Percentiles rank a stretch among this genome's conserved stretches.
Conservation (phyloP, 345 rosid genomes). For the Lenwebbia sp. region DNA sequence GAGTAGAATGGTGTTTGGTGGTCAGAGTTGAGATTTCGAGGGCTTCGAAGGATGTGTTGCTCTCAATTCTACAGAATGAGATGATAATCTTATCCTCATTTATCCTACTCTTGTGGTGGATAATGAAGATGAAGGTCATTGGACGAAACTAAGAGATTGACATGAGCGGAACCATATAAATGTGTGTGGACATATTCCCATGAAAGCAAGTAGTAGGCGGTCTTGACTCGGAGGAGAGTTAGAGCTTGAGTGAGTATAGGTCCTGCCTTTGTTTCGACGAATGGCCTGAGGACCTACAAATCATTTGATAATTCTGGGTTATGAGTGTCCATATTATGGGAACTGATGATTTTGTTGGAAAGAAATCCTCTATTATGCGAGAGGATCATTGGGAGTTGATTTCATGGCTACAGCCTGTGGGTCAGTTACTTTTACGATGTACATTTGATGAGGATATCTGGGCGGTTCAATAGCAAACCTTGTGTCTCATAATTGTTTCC, state of each 20-base stretch:
- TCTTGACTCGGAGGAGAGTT: not conserved
- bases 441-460: not conserved
- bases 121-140: not conserved
- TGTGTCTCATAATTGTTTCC: not conserved
- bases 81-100: not conserved
- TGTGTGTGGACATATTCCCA: not conserved
- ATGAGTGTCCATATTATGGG: not conserved
- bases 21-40: not conserved
- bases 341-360: not conserved
- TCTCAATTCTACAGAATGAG: not conserved
- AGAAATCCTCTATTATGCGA: too few species aligned
- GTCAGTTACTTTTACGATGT: not conserved
- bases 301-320: not conserved
- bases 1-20: not conserved
- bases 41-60: not conserved
- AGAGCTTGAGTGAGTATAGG: not conserved
- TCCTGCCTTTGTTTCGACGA: not conserved
- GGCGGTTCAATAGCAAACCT: not conserved
- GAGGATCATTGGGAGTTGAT: not conserved
- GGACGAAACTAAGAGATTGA: not conserved
- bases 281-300: not conserved
- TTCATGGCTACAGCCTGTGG: not conserved
- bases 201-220: not conserved
- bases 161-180: too few species aligned
- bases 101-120: not conserved